A percentile compares a stretch with the other conserved stretches of the same genome.
Evolutionary conservation across 371 early-diverging fungal species (phyloP).

Genomic region (Mucor velutinosus): DNA sequence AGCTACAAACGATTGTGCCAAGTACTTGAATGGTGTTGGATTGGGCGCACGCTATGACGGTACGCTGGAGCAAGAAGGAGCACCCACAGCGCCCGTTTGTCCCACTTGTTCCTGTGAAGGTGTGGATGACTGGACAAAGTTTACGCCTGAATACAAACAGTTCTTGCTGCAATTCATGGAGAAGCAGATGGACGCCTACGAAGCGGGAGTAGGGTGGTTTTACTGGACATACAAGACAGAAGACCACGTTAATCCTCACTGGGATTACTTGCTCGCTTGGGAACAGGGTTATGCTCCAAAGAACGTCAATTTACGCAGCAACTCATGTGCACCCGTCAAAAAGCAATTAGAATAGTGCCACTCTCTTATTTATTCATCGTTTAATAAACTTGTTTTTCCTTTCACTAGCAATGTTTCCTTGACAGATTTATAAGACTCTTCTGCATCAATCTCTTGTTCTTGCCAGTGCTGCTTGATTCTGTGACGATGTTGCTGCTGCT

Average conservation of each 20-base stretch:
- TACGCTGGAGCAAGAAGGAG: slow-evolving; percentile 26
- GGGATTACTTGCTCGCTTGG: slow-evolving; percentile 68
- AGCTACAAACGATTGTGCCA: slow-evolving; percentile 77
- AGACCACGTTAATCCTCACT: slow-evolving; percentile 61
- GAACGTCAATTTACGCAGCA: slow-evolving; percentile 35
- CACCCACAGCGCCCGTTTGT: slow-evolving; percentile 24
- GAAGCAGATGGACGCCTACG: slow-evolving; percentile 54
- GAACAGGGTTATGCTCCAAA: slow-evolving; percentile 51
- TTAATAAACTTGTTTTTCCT: neutral
- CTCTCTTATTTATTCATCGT: neutral
- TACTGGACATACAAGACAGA: slow-evolving; percentile 86
- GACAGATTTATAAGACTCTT: neutral
- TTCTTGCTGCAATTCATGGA: slow-evolving; percentile 42
- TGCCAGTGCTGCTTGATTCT: neutral
- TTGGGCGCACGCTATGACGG: slow-evolving; percentile 72
- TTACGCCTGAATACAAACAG: slow-evolving; percentile 37
- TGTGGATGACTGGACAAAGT: slow-evolving; percentile 41
- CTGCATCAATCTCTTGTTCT: neutral
- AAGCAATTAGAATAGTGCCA: neutral
- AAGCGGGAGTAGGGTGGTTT: slow-evolving; percentile 67
- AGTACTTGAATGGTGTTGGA: slow-evolving; percentile 72
- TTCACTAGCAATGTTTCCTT: neutral
- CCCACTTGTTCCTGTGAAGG: slow-evolving; percentile 54
- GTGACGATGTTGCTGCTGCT: slow-evolving; percentile 16
- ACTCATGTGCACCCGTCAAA: slow-evolving; percentile 2